A percentile compares a stretch with the other conserved stretches of the same genome.
Conservation (phyloP, 192 early-diverging fungal species). For the Gigaspora rosea region DNA sequence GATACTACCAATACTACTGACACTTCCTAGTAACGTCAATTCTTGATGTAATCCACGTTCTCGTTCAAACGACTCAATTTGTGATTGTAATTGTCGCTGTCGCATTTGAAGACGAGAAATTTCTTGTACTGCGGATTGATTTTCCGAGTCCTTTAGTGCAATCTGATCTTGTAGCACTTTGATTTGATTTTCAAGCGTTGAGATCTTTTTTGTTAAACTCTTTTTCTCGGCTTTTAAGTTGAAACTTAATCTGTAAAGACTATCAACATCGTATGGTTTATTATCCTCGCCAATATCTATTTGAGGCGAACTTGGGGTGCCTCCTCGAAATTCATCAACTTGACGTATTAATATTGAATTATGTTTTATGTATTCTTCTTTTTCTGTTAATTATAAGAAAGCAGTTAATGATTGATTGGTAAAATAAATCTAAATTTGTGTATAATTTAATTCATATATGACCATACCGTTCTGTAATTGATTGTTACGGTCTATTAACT, state of each 20-base stretch:
- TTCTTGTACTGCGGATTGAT: not conserved
- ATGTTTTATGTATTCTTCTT: conserved; percentile 7
- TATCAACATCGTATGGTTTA: not conserved
- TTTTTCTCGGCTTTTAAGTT: not conserved
- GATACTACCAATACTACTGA: no score
- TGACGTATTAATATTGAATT: not conserved
- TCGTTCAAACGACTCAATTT: conserved; percentile 1
- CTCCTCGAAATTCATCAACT: not conserved
- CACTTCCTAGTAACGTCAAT: not conserved
- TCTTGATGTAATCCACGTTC: not conserved
- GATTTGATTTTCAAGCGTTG: not conserved
- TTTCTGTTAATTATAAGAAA: conserved; percentile 2
- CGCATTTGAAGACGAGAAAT: not conserved
- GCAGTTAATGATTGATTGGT: not conserved
- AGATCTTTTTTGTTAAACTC: not conserved
- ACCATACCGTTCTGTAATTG: no score
- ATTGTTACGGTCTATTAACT: no score
- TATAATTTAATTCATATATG: no score
- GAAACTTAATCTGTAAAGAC: not conserved
- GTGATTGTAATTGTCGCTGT: not conserved
- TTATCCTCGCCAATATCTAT: not conserved
- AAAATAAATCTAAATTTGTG: not conserved
- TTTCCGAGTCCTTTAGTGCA: not conserved
- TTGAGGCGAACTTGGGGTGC: not conserved
- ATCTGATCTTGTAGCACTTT: not conserved